Base-by-base conservation (phyloP, 371 early-diverging fungal species). In the Dinochytrium kinnereticum region DNA sequence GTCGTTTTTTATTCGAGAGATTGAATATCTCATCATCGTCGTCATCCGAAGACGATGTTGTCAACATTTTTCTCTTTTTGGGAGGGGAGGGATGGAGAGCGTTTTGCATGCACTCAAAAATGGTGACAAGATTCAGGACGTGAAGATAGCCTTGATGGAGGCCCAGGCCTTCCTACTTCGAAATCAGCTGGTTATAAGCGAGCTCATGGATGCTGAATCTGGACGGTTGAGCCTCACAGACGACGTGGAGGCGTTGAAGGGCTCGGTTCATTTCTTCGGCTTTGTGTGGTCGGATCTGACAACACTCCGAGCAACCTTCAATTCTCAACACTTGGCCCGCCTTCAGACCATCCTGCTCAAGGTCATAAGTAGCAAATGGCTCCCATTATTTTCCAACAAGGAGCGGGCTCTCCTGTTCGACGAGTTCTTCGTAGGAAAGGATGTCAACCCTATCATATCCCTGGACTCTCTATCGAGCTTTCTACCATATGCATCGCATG, bases 1-100 rank as follows among this genome's bases (percentile, higher is more conserved):
- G 36, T 34, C 61, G 31, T 26, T 61, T 61, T 36, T 26, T 7
- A 10, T 26, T 61, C 10, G 61, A 17, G 5, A 61, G 36, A 34
- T 61, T 37, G 37, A 61, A 61, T 31, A 61, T 3, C 36, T 61
- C 61, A 34, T 61, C 61, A 34, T 61, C 61, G 24, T 36, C 36
- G 36, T 7, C 7, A 55, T 55, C 57, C 57, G 30, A 24, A 13
- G 19, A 33, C 10, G 30, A 28, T 3, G 36, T n/a, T 24, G 55
- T 53, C n/a, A 53, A 53, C 13, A 53, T 34, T 37, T 31, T 61
- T 61, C 61, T 61, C 37, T 61, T 37, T 13, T 55, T 28, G 10
- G 57, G 10, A 44, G 21, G 21, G 5, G 26, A 15, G 13, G 26
- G 26, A 61, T 61, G 61, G 61, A 61, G 13, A 37, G 34, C 34